A percentile compares a stretch with the other conserved stretches of the same genome.
These are phyloP conservation scores for Citrus unshiu DNA, from an alignment of 345 rosid species.

Conservation along the genomic window DNA sequence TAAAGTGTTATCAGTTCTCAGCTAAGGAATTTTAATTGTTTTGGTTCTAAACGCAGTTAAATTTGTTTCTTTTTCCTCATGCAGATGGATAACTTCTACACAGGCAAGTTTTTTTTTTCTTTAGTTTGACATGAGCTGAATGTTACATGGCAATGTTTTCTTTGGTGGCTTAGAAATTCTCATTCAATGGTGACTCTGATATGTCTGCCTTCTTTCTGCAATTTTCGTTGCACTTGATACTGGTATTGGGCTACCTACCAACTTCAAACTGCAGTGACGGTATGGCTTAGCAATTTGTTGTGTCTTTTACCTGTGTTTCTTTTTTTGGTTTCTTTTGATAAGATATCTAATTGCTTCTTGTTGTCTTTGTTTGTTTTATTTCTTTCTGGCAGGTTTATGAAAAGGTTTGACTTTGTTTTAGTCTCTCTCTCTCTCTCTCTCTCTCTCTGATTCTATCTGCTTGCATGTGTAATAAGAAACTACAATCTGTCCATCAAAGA, in stretches of 20 bases:
- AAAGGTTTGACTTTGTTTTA: slow-evolving; percentile 53
- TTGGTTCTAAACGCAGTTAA: slow-evolving; percentile 13
- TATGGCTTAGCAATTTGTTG: slow-evolving; percentile 27
- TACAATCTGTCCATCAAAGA: slow-evolving; percentile 11
- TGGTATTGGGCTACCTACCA: slow-evolving; percentile 21
- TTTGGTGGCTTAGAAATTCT: slow-evolving; percentile 4
- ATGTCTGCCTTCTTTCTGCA: slow-evolving; percentile 18
- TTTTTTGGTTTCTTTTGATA: slow-evolving; percentile 7
- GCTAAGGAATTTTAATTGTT: neutral
- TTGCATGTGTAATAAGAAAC: neutral
- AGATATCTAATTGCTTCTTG: slow-evolving; percentile 18
- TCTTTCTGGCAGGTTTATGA: slow-evolving; percentile 72
- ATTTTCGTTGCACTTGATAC: slow-evolving; percentile 27
- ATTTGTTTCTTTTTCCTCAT: slow-evolving; percentile 14
- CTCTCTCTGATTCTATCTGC: neutral
- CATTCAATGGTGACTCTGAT: slow-evolving; percentile 16
- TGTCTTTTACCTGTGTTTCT: neutral
- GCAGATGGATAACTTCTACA: slow-evolving; percentile 99
- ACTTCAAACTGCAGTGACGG: slow-evolving; percentile 76
- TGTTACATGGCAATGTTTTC: neutral
- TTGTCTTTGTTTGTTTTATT: slow-evolving; percentile 20
- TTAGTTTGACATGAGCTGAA: neutral
- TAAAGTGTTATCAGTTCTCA: neutral
- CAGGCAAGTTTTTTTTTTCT: slow-evolving; percentile 55
- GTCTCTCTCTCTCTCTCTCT: neutral